A percentile compares a stretch with the other conserved stretches of the same genome.
phyloP scores from a whole-genome alignment of 2,329 filamentous ascomycete species.

The Fonsecaea erecta region DNA sequence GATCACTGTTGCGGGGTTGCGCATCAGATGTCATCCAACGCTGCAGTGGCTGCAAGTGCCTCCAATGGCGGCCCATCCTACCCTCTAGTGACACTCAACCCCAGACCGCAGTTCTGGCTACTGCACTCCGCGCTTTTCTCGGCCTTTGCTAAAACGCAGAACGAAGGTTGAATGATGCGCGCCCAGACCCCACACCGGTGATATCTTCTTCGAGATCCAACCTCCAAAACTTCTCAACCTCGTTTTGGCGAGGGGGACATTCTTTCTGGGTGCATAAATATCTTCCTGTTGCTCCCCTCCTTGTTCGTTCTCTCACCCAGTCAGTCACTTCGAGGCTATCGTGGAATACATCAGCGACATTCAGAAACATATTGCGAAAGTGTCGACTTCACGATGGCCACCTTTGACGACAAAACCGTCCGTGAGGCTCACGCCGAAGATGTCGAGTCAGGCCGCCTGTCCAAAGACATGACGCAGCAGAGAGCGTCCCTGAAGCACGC shows the following conservation, averaged over 20 bases:
- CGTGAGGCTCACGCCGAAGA: constrained; percentile 34
- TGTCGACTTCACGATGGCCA: constrained; percentile 17
- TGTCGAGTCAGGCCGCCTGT: constrained; percentile 22
- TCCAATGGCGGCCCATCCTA: background rate
- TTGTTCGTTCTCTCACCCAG: background rate
- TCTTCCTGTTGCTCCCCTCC: background rate
- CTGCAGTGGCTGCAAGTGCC: background rate
- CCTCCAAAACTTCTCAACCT: constrained; percentile 1
- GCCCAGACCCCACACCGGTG: constrained; percentile 21
- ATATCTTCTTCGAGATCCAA: constrained; percentile 5
- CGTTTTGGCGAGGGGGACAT: background rate
- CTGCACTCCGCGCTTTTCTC: constrained; percentile 4
- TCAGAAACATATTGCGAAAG: background rate
- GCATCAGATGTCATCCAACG: background rate
- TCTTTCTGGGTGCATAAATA: constrained; percentile 11
- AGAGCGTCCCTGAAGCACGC: constrained; percentile 29
- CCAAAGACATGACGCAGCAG: constrained; percentile 25
- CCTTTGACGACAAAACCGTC: constrained; percentile 25
- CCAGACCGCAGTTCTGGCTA: background rate
- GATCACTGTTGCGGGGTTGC: constrained; percentile 15
- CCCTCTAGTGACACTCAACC: background rate
- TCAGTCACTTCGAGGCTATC: background rate
- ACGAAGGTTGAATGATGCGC: constrained; percentile 14
- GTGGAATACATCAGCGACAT: background rate
- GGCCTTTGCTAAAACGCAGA: background rate